phyloP scores from a whole-genome alignment of 2,329 filamentous ascomycete species.

The Claviceps pusilla region DNA sequence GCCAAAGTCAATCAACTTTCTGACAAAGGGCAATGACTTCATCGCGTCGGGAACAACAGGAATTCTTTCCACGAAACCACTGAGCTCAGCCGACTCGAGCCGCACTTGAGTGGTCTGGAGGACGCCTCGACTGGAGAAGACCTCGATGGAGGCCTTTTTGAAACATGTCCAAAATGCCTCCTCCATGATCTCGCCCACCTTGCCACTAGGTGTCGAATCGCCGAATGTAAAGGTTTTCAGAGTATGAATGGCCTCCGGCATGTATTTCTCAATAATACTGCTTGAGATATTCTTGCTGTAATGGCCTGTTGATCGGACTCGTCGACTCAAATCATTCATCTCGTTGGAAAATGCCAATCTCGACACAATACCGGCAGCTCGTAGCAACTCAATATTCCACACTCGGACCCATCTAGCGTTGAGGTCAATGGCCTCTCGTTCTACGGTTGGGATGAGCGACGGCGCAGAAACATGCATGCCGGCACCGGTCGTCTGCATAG shows the following conservation, averaged over 20 bases:
- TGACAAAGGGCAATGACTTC: constrained; percentile 58
- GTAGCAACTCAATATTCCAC: constrained; percentile 90
- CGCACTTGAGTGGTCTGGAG: constrained; percentile 73
- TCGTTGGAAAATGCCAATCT: constrained; percentile 78
- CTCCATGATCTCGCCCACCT: constrained; percentile 76
- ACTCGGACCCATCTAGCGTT: constrained; percentile 88
- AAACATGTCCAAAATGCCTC: constrained; percentile 94
- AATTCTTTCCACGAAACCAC: constrained; percentile 71
- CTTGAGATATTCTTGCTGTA: constrained; percentile 40
- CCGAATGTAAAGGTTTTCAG: constrained; percentile 77
- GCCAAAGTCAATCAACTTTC: constrained; percentile 67
- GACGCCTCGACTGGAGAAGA: constrained; percentile 78
- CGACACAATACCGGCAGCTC: constrained; percentile 78
- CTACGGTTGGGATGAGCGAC: constrained; percentile 91
- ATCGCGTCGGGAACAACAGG: constrained; percentile 71
- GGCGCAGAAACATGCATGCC: constrained; percentile 91
- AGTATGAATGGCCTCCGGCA: constrained; percentile 68
- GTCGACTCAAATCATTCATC: constrained; percentile 59
- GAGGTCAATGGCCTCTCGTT: constrained; percentile 89
- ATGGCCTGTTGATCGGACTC: constrained; percentile 33
- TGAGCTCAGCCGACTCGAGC: constrained; percentile 50
- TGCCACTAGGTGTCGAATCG: constrained; percentile 75
- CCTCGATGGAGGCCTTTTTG: constrained; percentile 65
- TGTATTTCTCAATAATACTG: constrained; percentile 49
- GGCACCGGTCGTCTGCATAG: constrained; percentile 87